phyloP scores from a whole-genome alignment of 768 basidiomycete genomes.

The Russula ochroleuca region DNA sequence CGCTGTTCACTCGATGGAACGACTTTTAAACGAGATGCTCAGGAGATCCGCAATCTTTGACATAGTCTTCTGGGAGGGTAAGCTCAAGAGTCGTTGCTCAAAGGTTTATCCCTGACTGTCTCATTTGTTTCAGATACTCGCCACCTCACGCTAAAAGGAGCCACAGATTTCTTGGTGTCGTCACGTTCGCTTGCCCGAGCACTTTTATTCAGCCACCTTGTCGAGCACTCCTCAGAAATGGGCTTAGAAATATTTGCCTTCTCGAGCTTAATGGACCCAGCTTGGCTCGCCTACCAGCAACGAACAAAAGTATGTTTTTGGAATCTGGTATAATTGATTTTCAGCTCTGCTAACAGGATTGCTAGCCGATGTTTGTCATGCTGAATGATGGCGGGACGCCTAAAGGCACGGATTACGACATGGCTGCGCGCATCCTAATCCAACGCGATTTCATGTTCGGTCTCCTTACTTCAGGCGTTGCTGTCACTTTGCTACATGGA shows the following conservation, averaged over 20 bases:
- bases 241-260: conserved; percentile 47
- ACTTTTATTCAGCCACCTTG: conserved; percentile 49
- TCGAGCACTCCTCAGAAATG: conserved; percentile 31
- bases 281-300: conserved; percentile 46
- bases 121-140: conserved; percentile 39
- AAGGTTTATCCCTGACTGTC: not conserved
- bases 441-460: conserved; percentile 50
- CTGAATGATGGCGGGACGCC: conserved; percentile 48
- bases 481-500: conserved; percentile 50
- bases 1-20: conserved; percentile 52
- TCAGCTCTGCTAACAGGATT: conserved; percentile 20
- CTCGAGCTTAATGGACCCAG: conserved; percentile 40
- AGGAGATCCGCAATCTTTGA: conserved; percentile 54
- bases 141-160: conserved; percentile 42
- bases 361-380: conserved; percentile 65
- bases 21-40: conserved; percentile 45
- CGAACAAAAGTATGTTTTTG: conserved; percentile 37
- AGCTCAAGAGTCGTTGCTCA: conserved; percentile 10
- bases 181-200: conserved; percentile 51
- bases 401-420: conserved; percentile 20
- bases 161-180: conserved; percentile 37
- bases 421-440: conserved; percentile 37
- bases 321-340: not conserved
- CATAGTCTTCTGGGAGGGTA: conserved; percentile 60
- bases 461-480: conserved; percentile 46